Evolutionary conservation across 2,329 filamentous ascomycete species (phyloP).

Genomic region (Venturiaceae sp.): DNA sequence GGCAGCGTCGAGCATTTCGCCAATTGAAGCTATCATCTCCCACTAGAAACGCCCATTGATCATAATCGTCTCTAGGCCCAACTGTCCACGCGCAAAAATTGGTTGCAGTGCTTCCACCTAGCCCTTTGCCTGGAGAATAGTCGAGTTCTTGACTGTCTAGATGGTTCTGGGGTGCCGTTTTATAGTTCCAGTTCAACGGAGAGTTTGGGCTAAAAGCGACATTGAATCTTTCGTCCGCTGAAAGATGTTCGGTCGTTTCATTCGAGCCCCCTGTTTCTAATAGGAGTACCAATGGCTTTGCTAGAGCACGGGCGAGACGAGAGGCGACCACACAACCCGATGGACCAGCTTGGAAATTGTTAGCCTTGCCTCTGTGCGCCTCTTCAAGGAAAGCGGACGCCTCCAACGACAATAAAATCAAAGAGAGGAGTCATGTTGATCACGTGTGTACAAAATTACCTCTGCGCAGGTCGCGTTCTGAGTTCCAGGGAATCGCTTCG

Average conservation of each 20-base stretch:
- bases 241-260: slow-evolving; percentile 10
- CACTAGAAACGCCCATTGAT: slow-evolving; percentile 48
- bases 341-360: not conserved
- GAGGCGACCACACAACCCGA: not conserved
- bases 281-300: not conserved
- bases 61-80: slow-evolving; percentile 50
- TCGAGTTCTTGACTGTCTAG: slow-evolving; percentile 26
- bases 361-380: not conserved
- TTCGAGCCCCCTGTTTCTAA: not conserved
- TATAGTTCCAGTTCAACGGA: slow-evolving; percentile 41
- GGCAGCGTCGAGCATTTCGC: slow-evolving; percentile 36
- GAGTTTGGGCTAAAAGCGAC: slow-evolving; percentile 34
- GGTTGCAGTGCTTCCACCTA: not conserved
- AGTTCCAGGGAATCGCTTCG: not conserved
- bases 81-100: slow-evolving; percentile 35
- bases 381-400: not conserved
- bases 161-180: slow-evolving; percentile 27
- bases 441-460: not conserved
- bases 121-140: slow-evolving; percentile 23
- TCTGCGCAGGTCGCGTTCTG: not conserved
- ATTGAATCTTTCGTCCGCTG: slow-evolving; percentile 44
- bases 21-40: slow-evolving; percentile 47
- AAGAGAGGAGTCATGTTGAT: slow-evolving; percentile 12
- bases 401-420: slow-evolving; percentile 9
- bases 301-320: not conserved